Evolutionary conservation across 129 eudicot species (phyloP).

Genomic region (Oenanthe sinensis): DNA sequence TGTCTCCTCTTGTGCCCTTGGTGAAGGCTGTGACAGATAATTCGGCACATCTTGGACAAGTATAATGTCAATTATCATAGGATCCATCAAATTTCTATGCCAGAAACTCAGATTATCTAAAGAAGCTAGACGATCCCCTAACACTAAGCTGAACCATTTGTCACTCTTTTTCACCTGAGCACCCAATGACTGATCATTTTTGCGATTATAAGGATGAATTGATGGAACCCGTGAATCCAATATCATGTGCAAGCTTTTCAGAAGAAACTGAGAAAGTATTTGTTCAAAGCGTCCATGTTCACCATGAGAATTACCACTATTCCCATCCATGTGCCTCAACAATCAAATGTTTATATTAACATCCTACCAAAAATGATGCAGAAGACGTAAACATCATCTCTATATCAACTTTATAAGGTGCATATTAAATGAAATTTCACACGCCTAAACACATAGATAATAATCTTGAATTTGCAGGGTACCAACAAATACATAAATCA

Average conservation of each 20-base stretch:
- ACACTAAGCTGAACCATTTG: constrained; percentile 82
- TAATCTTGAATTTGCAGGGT: not conserved
- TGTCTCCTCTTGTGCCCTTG: constrained; percentile 45
- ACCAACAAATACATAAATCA: not conserved
- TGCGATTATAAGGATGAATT: constrained; percentile 34
- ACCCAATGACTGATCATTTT: constrained; percentile 14
- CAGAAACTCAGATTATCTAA: constrained; percentile 66
- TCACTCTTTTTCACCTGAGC: constrained; percentile 47
- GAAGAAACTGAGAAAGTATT: constrained; percentile 72
- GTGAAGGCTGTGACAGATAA: constrained; percentile 23
- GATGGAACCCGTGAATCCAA: constrained; percentile 87
- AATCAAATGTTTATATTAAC: constrained; percentile 12
- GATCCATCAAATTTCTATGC: constrained; percentile 86
- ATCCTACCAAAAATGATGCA: not conserved
- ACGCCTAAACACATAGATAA: not conserved
- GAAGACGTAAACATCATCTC: not conserved
- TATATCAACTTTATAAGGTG: not conserved
- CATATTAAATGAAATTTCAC: not conserved
- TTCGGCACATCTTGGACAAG: constrained; percentile 48
- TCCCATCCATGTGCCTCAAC: constrained; percentile 55
- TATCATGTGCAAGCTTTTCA: constrained; percentile 74
- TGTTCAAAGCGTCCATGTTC: constrained; percentile 78
- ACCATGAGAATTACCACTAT: constrained; percentile 27
- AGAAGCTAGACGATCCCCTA: constrained; percentile 79
- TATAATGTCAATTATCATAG: constrained; percentile 78